These are phyloP conservation scores for Verticillium dahliae DNA, from an alignment of 2,329 filamentous ascomycete species.

Conservation along the genomic window DNA sequence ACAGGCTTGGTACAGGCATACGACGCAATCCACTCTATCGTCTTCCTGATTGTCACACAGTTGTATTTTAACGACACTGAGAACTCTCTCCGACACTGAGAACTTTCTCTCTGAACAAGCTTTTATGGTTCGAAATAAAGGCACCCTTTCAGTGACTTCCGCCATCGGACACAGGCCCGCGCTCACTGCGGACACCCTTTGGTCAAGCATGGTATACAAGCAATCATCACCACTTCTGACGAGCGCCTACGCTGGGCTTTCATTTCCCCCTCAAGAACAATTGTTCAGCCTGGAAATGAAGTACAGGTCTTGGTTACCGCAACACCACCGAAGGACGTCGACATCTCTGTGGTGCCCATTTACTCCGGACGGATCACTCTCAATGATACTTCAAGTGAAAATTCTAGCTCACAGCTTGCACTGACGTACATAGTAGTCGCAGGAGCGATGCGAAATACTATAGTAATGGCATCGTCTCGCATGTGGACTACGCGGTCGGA, in stretches of 20 bases:
- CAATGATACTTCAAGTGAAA: slow-evolving; percentile 26
- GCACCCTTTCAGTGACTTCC: slow-evolving; percentile 40
- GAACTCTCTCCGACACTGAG: slow-evolving; percentile 50
- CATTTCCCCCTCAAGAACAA: slow-evolving; percentile 1
- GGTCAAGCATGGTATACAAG: slow-evolving; percentile 32
- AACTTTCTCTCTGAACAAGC: slow-evolving; percentile 40
- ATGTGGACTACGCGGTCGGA: slow-evolving; percentile 4
- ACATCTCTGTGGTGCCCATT: slow-evolving; percentile 25
- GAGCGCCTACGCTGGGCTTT: slow-evolving; percentile 22
- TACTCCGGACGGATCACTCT: slow-evolving; percentile 37
- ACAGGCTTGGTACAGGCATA: slow-evolving; percentile 53
- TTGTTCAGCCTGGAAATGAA: slow-evolving; percentile 1
- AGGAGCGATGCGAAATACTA: slow-evolving; percentile 5
- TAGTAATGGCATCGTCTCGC: slow-evolving; percentile 2
- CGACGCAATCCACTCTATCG: slow-evolving; percentile 48
- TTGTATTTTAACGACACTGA: slow-evolving; percentile 60
- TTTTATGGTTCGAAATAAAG: slow-evolving; percentile 51
- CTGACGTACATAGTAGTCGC: slow-evolving; percentile 9
- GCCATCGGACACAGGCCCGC: slow-evolving; percentile 42
- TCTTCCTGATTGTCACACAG: slow-evolving; percentile 45
- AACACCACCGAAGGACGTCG: slow-evolving; percentile 28
- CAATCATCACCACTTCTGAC: slow-evolving; percentile 11
- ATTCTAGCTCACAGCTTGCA: slow-evolving; percentile 1
- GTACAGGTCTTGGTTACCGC: slow-evolving; percentile 37
- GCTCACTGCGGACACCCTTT: slow-evolving; percentile 25